Percentiles rank a stretch among this genome's conserved stretches.
phyloP scores from a whole-genome alignment of 106 monocot species.

The Alisma plantagoaquatica region DNA sequence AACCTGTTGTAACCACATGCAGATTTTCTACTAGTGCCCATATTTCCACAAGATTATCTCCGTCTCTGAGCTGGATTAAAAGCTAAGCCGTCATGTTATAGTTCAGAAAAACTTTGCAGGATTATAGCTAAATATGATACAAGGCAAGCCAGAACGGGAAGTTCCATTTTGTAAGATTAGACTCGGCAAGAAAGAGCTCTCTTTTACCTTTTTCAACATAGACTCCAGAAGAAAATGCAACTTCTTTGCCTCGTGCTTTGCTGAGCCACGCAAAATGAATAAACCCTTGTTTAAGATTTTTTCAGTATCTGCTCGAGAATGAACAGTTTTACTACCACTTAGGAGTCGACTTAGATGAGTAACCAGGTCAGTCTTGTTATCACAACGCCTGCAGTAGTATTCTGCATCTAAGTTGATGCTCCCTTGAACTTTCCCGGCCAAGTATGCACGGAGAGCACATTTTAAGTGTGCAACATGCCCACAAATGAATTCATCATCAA shows the following conservation, averaged over 20 bases:
- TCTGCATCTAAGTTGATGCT: conserved; percentile 59
- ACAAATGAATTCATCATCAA: conserved; percentile 24
- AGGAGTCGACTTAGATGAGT: conserved; percentile 30
- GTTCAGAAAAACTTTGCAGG: conserved; percentile 11
- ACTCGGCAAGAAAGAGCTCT: background rate
- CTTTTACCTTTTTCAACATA: conserved; percentile 44
- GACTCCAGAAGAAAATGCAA: conserved; percentile 27
- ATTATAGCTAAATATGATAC: conserved; percentile 18
- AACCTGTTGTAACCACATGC: conserved; percentile 24
- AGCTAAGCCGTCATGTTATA: conserved; percentile 25
- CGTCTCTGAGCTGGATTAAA: conserved; percentile 53
- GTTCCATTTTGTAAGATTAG: background rate
- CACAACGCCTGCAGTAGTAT: conserved; percentile 81
- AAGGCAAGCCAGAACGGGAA: background rate
- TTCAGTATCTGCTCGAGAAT: conserved; percentile 34
- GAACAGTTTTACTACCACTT: conserved; percentile 27
- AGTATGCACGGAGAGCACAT: conserved; percentile 60
- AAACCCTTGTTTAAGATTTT: conserved; percentile 35
- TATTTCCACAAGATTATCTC: conserved; percentile 31
- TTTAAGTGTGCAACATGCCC: conserved; percentile 77
- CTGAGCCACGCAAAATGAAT: conserved; percentile 41
- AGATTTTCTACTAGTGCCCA: conserved; percentile 31
- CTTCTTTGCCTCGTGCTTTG: conserved; percentile 29
- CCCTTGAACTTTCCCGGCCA: conserved; percentile 80
- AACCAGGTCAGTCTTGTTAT: conserved; percentile 64